Conservation (phyloP, 2,329 filamentous ascomycete species). For the Botrytis pseudocinerea region DNA sequence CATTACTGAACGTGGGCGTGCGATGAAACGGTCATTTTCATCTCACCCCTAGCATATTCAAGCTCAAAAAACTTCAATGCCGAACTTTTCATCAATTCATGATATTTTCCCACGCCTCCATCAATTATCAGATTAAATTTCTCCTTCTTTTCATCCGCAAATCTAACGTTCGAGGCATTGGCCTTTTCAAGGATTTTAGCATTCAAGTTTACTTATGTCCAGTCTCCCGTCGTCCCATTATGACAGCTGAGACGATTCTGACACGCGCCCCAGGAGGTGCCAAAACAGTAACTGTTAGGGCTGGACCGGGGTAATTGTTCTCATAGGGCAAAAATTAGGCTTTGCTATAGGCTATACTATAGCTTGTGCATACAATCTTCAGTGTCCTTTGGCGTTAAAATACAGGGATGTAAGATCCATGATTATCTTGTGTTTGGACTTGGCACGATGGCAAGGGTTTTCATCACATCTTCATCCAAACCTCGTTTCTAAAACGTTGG, state of each 20-base stretch:
- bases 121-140: background rate
- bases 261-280: constrained; percentile 24
- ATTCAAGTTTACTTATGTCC: constrained; percentile 1
- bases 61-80: background rate
- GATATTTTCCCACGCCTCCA: background rate
- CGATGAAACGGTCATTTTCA: background rate
- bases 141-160: background rate
- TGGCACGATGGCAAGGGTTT: constrained; percentile 7
- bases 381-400: background rate
- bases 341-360: background rate
- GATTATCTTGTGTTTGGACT: background rate
- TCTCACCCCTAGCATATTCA: background rate
- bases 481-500: constrained; percentile 13
- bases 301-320: background rate
- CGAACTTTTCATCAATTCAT: background rate
- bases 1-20: background rate
- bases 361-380: background rate
- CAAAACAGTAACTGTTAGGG: constrained; percentile 22
- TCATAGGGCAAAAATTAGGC: constrained; percentile 6
- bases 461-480: constrained; percentile 22
- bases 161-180: constrained; percentile 8
- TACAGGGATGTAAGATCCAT: background rate
- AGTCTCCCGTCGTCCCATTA: constrained; percentile 20
- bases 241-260: constrained; percentile 37
- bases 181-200: background rate